phyloP scores from a whole-genome alignment of 2,329 filamentous ascomycete genomes.

The Stagonosporopsis cucurbitacearum region DNA sequence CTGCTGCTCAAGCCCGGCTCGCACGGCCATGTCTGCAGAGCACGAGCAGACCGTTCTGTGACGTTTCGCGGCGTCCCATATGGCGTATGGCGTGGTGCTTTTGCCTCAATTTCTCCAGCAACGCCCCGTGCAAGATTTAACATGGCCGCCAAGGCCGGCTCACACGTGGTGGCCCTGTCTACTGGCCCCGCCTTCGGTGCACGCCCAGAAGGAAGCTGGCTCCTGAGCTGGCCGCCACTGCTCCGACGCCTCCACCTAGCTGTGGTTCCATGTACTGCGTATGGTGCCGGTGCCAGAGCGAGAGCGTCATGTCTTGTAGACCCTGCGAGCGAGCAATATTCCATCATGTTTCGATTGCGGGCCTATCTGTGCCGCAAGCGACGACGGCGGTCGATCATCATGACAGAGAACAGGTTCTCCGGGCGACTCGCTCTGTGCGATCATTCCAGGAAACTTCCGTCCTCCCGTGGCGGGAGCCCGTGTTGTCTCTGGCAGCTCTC shows the following conservation, averaged over 20 bases:
- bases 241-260: slow-evolving; percentile 11
- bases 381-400: slow-evolving; percentile 22
- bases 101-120: slow-evolving; percentile 12
- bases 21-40: background rate
- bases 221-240: slow-evolving; percentile 11
- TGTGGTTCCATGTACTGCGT: background rate
- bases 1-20: background rate
- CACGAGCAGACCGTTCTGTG: slow-evolving; percentile 14
- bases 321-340: slow-evolving; percentile 5
- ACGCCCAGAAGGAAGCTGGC: slow-evolving; percentile 3
- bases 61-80: slow-evolving; percentile 14
- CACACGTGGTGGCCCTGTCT: slow-evolving; percentile 36
- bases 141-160: slow-evolving; percentile 7
- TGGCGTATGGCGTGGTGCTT: slow-evolving; percentile 13
- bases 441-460: slow-evolving; percentile 6
- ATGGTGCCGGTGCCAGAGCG: slow-evolving; percentile 7
- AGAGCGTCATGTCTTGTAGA: slow-evolving; percentile 6
- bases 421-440: slow-evolving; percentile 6
- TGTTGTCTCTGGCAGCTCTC: slow-evolving; percentile 10
- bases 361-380: slow-evolving; percentile 5
- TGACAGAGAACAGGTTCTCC: slow-evolving; percentile 11
- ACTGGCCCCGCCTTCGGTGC: slow-evolving; percentile 11
- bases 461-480: slow-evolving; percentile 21
- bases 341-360: slow-evolving; percentile 9
- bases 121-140: slow-evolving; percentile 1